Evolutionary conservation across 495 filamentous ascomycete genomes (phyloP).

Genomic region (Parathielavia hyrcaniae): DNA sequence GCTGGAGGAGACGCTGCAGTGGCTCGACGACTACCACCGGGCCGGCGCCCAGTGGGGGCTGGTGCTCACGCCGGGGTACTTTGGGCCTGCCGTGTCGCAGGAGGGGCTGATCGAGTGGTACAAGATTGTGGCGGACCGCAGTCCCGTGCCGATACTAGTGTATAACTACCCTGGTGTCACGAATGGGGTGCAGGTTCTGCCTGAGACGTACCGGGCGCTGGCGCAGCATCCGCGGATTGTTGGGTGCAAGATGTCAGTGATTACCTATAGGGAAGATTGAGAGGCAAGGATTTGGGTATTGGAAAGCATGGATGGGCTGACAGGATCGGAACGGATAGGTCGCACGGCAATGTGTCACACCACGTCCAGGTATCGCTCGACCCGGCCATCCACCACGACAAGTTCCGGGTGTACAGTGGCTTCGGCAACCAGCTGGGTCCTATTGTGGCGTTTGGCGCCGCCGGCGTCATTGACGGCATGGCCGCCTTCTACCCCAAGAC

Average conservation of each 20-base stretch:
- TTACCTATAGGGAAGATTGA: background rate
- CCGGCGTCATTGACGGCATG: constrained; percentile 59
- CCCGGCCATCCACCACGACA: constrained; percentile 43
- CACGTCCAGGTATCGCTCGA: constrained; percentile 54
- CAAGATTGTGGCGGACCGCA: constrained; percentile 46
- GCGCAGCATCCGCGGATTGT: constrained; percentile 56
- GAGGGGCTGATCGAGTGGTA: constrained; percentile 51
- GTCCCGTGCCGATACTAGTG: constrained; percentile 51
- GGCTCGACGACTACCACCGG: constrained; percentile 49
- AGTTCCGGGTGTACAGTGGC: constrained; percentile 57
- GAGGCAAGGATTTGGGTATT: background rate
- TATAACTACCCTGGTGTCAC: constrained; percentile 64
- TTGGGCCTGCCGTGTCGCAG: constrained; percentile 44
- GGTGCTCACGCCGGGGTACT: constrained; percentile 53
- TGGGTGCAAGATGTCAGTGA: constrained; percentile 53
- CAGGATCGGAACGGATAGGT: constrained; percentile 30
- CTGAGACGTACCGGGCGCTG: constrained; percentile 49
- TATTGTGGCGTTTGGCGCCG: constrained; percentile 51
- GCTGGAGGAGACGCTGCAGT: constrained; percentile 56
- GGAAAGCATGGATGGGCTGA: background rate
- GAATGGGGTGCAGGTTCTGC: constrained; percentile 51
- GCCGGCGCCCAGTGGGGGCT: constrained; percentile 61
- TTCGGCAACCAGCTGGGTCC: constrained; percentile 61
- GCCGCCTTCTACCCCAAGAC: constrained; percentile 57
- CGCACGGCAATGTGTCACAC: constrained; percentile 56